Base-by-base conservation (phyloP, 352 stramenopile genomes). In the Phytopythium kandeliae region DNA sequence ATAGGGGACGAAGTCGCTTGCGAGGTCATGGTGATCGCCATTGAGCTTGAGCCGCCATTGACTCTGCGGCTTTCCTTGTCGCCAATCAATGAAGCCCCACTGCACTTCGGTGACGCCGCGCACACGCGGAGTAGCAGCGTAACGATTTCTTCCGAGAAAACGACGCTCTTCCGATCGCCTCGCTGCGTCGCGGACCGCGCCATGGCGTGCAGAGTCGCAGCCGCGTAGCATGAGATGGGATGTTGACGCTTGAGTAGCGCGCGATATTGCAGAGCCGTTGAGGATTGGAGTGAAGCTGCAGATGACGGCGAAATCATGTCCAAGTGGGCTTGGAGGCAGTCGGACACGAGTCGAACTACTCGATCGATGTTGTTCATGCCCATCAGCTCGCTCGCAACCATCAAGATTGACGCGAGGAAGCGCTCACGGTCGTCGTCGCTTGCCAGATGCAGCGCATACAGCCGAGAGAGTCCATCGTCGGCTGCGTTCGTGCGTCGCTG, bases 371-470 rank as follows among this genome's bases (percentile, higher is more conserved):
- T 87, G 15, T 48, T 44, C 16, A 55, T 37, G 19, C 84, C 62
- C 68, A 85, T 73, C 11, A 90, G 54, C 48, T 90, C 79, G 19
- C 66, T 81, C 12, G 79, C 71, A 22, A 88, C 79, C 13, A 75
- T 62, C 28, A 63, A 85, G 25, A 92, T 85, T 0, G 78, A 79
- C 3, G 77, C 66, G 10, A 92, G 45, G 41, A 90, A 90, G 0
- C 78, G 68, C 28, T 89, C 77, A 30, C 80, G 69, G 46, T 87
- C 79, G 38, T 88, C 74, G 0, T 70, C 60, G 43, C 72, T 84
- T 0, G 70, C 68, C 21, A 90, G 21, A 17, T 82, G 80, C 25
- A 67, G 26, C n/a, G 57, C 37, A 13, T 70, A 57, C 2, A 75
- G 74, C 22, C 51, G 40, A 0, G 35, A 15, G 21, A 63, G 61